Percentiles rank a stretch among this genome's conserved stretches.
These are phyloP conservation scores for Lablab purpureus DNA, from an alignment of 306 rosid species.

Conservation along the genomic window DNA sequence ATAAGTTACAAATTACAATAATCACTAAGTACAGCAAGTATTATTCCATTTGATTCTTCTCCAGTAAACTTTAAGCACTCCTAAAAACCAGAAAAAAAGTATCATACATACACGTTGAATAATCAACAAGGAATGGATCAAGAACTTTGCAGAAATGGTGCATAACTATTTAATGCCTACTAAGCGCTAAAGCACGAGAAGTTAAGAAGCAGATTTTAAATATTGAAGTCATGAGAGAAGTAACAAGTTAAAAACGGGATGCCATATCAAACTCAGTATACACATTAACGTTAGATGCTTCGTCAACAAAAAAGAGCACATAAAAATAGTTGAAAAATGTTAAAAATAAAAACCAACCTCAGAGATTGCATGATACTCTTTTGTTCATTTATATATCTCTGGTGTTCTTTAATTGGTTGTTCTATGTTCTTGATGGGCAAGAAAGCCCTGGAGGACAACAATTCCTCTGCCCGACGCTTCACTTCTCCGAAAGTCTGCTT, in stretches of 20 bases:
- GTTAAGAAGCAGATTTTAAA: conserved; percentile 14
- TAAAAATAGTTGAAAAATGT: conserved; percentile 19
- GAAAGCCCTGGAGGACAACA: conserved; percentile 63
- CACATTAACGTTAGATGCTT: conserved; percentile 37
- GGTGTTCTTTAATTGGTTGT: conserved; percentile 69
- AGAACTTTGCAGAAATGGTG: conserved; percentile 18
- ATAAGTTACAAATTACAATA: conserved; percentile 29
- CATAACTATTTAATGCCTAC: conserved; percentile 2
- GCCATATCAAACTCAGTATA: conserved; percentile 19
- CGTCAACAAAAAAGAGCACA: neutral
- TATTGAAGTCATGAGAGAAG: conserved; percentile 32
- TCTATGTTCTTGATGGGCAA: conserved; percentile 62
- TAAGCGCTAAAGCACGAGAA: neutral
- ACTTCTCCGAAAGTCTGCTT: conserved; percentile 73
- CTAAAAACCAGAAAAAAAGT: conserved; percentile 32
- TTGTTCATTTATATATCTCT: conserved; percentile 69
- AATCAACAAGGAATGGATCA: conserved; percentile 3
- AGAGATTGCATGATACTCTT: conserved; percentile 95
- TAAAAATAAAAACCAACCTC: conserved; percentile 65
- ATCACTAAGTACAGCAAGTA: conserved; percentile 18
- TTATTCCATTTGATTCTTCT: conserved; percentile 9
- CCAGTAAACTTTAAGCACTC: conserved; percentile 3
- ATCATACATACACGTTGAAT: conserved; percentile 22
- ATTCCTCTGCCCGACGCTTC: conserved; percentile 77
- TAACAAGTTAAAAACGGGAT: conserved; percentile 21